Percentiles rank a stretch among this genome's conserved stretches.
Evolutionary conservation across 495 filamentous ascomycete species (phyloP).

Genomic region (Cenococcum geophilum): DNA sequence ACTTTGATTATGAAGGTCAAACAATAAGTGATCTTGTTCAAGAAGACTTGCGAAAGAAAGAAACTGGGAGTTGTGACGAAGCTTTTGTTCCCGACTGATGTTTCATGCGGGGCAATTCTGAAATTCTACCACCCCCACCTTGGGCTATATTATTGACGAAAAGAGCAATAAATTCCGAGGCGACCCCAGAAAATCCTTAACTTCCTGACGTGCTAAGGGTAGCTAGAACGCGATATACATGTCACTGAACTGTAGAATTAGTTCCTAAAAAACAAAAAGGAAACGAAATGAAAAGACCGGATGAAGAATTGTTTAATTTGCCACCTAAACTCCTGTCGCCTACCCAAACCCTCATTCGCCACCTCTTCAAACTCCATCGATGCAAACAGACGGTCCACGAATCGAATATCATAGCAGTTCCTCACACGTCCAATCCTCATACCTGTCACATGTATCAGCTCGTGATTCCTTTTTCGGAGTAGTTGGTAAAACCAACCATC

Average conservation of each 20-base stretch:
- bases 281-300: too few species aligned
- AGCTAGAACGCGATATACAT: slow-evolving; percentile 1
- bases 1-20: slow-evolving; percentile 4
- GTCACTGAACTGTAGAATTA: not conserved
- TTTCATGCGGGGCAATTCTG: slow-evolving; percentile 26
- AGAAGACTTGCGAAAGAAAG: not conserved
- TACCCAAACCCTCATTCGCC: slow-evolving; percentile 20
- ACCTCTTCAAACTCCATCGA: slow-evolving; percentile 20
- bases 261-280: too few species aligned
- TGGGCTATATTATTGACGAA: slow-evolving; percentile 11
- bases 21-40: not conserved
- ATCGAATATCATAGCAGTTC: slow-evolving; percentile 56
- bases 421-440: slow-evolving; percentile 99
- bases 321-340: not conserved
- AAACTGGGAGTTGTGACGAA: not conserved
- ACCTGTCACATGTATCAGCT: slow-evolving; percentile 50
- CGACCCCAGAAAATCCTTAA: not conserved
- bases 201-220: not conserved
- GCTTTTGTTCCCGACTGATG: slow-evolving; percentile 7
- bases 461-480: not conserved
- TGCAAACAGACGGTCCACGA: slow-evolving; percentile 2
- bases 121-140: slow-evolving; percentile 18
- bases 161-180: slow-evolving; percentile 23
- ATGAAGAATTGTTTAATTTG: not conserved
- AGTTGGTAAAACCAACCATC: slow-evolving; percentile 62